Evolutionary conservation across 768 basidiomycete species (phyloP).

Genomic region (Fibroporia radiculosa): DNA sequence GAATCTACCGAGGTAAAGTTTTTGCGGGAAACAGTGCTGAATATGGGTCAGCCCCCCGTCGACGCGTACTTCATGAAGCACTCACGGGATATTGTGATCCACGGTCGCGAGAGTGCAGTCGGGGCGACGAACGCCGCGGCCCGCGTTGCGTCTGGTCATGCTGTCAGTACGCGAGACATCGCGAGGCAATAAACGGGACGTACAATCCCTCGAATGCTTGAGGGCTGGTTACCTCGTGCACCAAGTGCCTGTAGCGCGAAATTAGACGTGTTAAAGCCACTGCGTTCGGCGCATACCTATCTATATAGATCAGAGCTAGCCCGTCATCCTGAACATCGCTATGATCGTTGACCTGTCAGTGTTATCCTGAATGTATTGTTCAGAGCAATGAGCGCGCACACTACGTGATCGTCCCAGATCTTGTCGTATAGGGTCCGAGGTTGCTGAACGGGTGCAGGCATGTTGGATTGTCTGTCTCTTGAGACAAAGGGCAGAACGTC

Average conservation of each 20-base stretch:
- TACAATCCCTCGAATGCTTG: slow-evolving; percentile 55
- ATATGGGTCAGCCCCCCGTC: background rate
- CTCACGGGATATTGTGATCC: slow-evolving; percentile 52
- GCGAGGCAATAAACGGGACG: slow-evolving; percentile 9
- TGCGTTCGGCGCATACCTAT: slow-evolving; percentile 24
- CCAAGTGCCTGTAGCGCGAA: slow-evolving; percentile 35
- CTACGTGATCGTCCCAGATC: slow-evolving; percentile 95
- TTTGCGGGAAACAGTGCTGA: slow-evolving; percentile 41
- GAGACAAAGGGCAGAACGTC: background rate
- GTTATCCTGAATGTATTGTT: too few relatives aligned
- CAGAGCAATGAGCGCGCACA: slow-evolving; percentile 40
- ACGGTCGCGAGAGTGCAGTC: slow-evolving; percentile 60
- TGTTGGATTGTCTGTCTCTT: slow-evolving; percentile 16
- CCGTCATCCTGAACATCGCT: slow-evolving; percentile 73
- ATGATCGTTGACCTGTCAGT: slow-evolving; percentile 4
- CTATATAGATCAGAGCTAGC: slow-evolving; percentile 71
- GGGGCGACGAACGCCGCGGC: slow-evolving; percentile 49
- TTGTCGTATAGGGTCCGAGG: slow-evolving; percentile 96
- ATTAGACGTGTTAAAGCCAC: background rate
- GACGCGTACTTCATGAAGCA: slow-evolving; percentile 2
- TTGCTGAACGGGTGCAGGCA: slow-evolving; percentile 47
- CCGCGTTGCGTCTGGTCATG: slow-evolving; percentile 35
- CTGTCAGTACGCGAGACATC: background rate
- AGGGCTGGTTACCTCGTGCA: slow-evolving; percentile 58
- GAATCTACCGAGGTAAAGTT: slow-evolving; percentile 39